Percentiles rank a stretch among this genome's conserved stretches.
Evolutionary conservation across 345 rosid species (phyloP).

Genomic region (Geranium brycei): DNA sequence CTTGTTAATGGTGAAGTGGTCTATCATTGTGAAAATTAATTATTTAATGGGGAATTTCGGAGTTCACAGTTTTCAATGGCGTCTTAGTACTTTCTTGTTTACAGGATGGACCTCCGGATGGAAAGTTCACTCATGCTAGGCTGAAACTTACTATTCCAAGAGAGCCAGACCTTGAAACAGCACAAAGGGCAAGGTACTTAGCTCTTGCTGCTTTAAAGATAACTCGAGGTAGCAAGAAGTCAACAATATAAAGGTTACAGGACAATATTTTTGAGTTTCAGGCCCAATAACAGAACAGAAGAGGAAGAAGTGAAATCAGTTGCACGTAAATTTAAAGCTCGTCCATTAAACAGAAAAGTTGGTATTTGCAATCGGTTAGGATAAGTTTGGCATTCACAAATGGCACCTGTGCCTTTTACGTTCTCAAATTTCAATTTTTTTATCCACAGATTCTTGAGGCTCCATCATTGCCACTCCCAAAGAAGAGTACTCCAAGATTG

Average conservation of each 20-base stretch:
- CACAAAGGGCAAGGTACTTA: constrained; percentile 50
- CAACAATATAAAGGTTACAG: constrained; percentile 6
- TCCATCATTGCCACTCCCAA: constrained; percentile 67
- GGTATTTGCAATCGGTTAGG: constrained; percentile 11
- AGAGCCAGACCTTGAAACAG: constrained; percentile 87
- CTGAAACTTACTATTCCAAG: constrained; percentile 69
- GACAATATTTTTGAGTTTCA: constrained; percentile 24
- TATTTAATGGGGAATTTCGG: neutral
- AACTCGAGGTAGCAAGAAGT: neutral
- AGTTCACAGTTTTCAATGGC: neutral
- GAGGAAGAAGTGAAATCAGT: constrained; percentile 24
- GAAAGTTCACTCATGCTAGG: constrained; percentile 28
- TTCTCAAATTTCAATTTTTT: constrained; percentile 4
- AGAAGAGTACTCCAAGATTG: constrained; percentile 63
- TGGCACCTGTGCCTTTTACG: constrained; percentile 1
- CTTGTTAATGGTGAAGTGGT: neutral
- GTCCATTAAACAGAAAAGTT: constrained; percentile 90
- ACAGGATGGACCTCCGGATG: constrained; percentile 40
- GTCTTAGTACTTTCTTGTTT: constrained; percentile 10
- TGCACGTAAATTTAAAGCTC: constrained; percentile 68
- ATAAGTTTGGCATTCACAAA: neutral
- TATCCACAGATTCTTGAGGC: constrained; percentile 66
- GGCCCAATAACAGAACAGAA: constrained; percentile 40
- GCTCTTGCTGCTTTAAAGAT: constrained; percentile 8
- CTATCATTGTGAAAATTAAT: neutral